Base-by-base conservation (phyloP, 2,329 filamentous ascomycete genomes). In the Diplocarpon rosae region DNA sequence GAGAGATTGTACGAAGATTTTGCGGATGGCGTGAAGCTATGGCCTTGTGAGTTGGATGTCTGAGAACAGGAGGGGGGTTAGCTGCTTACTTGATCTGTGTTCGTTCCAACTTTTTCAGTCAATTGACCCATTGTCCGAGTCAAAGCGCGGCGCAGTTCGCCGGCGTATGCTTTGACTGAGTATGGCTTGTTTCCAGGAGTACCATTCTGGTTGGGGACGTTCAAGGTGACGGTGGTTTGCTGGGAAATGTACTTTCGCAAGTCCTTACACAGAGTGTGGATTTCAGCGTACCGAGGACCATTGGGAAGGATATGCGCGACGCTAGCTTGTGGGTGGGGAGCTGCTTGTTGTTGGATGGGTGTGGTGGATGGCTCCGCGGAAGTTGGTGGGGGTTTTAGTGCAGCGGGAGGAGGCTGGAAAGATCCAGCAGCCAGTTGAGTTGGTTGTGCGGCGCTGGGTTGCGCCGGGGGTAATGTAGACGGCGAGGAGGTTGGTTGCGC, bases 91-190 rank as follows among this genome's bases (percentile, higher is more conserved):
- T 74, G 72, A 48, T 63, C 58, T 40, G 65, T 71, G 55, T 87
- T 87, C 16, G 71, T 72, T 10, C 72, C 74, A 54, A 75, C 80
- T 45, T 75, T 80, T 32, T 72, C 73, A 1, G 79, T 82, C 24
- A 88, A 65, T 59, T 92, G 85, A 6, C 86, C 85, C 43, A 90
- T 73, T 14, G 73, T 78, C 56, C 81, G 83, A 32, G 75, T 74
- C 42, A 92, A 78, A 34, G 80, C 74, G 47, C 85, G 71, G 33
- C 85, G 73, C 69, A 85, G 78, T 43, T 86, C 76, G 29, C 84
- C 82, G 59, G 86, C 72, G 30, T 75, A 72, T 41, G 71, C 69
- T 62, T 85, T 86, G 24, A 88, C 64, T 10, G 42, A 38, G 20
- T 33, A 28, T 15, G 31, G 16, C 29, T 36, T 27, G 6, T 37